Percentiles rank a stretch among this genome's conserved stretches.
phyloP scores from a whole-genome alignment of 352 stramenopile species.

The Plasmopara muralis region DNA sequence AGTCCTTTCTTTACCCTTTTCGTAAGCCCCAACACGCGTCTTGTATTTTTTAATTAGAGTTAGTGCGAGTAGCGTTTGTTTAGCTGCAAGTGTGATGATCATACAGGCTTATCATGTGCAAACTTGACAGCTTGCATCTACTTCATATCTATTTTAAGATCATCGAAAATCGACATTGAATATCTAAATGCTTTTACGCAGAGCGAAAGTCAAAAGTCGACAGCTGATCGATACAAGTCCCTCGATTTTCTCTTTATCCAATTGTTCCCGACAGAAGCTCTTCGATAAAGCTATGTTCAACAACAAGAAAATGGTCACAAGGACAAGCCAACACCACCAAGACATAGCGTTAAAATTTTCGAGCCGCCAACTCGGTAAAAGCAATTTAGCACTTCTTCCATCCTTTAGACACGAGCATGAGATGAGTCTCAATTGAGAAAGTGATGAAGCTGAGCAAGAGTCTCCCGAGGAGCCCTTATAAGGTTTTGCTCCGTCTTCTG shows the following conservation, averaged over 20 bases:
- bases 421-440: background rate
- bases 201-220: too few relatives aligned
- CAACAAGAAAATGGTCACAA: background rate
- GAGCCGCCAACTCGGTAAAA: background rate
- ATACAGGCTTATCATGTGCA: too few relatives aligned
- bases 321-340: constrained; percentile 1
- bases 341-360: background rate
- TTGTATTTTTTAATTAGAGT: too few relatives aligned
- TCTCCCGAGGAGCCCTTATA: background rate
- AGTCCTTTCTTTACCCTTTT: too few relatives aligned
- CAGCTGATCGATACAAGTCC: too few relatives aligned
- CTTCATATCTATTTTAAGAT: too few relatives aligned
- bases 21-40: too few relatives aligned
- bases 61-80: too few relatives aligned
- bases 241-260: background rate
- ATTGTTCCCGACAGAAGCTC: background rate
- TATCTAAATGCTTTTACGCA: too few relatives aligned
- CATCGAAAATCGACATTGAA: too few relatives aligned
- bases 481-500: background rate
- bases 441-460: background rate
- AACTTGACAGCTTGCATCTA: too few relatives aligned
- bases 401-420: background rate
- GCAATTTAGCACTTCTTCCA: background rate
- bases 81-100: too few relatives aligned
- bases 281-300: background rate